A percentile compares a stretch with the other conserved stretches of the same genome.
Evolutionary conservation across 768 basidiomycete species (phyloP).

Genomic region (Megacollybia marginata): DNA sequence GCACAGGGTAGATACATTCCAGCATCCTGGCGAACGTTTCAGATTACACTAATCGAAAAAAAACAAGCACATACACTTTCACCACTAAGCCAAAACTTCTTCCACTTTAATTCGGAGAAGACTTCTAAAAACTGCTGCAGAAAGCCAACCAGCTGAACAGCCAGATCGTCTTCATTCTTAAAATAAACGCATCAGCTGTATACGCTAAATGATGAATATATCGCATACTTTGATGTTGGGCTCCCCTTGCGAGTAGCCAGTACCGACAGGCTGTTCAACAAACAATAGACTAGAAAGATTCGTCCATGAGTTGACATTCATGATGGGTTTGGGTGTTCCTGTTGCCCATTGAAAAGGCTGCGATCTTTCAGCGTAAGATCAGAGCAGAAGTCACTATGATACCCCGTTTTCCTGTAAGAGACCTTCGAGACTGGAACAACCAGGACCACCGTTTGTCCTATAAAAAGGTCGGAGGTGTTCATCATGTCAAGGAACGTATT

Average conservation of each 20-base stretch:
- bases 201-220: no score
- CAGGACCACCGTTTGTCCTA: not conserved
- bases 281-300: not conserved
- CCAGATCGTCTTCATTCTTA: constrained; percentile 42
- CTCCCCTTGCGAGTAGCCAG: not conserved
- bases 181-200: not conserved
- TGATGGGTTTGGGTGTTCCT: not conserved
- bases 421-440: not conserved
- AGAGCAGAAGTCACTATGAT: not conserved
- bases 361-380: not conserved
- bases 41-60: not conserved
- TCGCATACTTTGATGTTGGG: not conserved
- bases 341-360: not conserved
- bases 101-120: constrained; percentile 65
- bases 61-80: constrained; percentile 56
- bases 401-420: not conserved
- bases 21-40: constrained; percentile 23
- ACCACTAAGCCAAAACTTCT: constrained; percentile 66
- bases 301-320: not conserved
- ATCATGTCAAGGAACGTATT: constrained; percentile 1
- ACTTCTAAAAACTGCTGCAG: constrained; percentile 70
- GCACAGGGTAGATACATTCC: constrained; percentile 48
- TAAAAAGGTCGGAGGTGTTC: not conserved
- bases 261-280: not conserved
- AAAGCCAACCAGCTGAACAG: constrained; percentile 49